These are phyloP conservation scores for Aaosphaeria arxii DNA, from an alignment of 2,329 filamentous ascomycete genomes.

Conservation along the genomic window DNA sequence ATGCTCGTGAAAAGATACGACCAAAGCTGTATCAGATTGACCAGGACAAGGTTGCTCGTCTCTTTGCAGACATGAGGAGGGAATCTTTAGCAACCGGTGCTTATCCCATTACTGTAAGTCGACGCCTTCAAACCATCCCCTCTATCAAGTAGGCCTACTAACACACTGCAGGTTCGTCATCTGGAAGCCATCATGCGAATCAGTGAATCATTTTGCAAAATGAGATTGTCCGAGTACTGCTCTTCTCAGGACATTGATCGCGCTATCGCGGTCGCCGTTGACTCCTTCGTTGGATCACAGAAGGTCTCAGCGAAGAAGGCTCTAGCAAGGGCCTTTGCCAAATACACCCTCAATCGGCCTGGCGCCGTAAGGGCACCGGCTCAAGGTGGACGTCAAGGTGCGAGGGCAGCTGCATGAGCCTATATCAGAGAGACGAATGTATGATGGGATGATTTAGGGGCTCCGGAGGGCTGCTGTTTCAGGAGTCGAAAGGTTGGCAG, in stretches of 20 bases:
- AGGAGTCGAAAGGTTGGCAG: not conserved
- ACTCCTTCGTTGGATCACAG: conserved; percentile 93
- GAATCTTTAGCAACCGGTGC: conserved; percentile 92
- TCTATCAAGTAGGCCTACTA: conserved; percentile 4
- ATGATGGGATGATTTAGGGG: not conserved
- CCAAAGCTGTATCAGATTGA: conserved; percentile 98
- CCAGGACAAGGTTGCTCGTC: conserved; percentile 88
- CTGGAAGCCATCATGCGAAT: conserved; percentile 97
- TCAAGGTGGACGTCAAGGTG: conserved; percentile 23
- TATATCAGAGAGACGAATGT: not conserved
- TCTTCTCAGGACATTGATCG: conserved; percentile 88
- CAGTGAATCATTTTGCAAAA: conserved; percentile 90
- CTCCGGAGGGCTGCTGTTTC: not conserved
- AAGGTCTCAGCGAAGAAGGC: conserved; percentile 98
- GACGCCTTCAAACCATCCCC: not conserved
- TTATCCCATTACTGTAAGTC: conserved; percentile 91
- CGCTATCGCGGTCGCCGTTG: conserved; percentile 93
- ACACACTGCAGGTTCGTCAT: conserved; percentile 74
- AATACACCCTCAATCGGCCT: conserved; percentile 63
- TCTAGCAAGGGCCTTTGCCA: conserved; percentile 88
- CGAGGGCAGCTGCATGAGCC: conserved; percentile 22
- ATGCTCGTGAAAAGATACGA: conserved; percentile 81
- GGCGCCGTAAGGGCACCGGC: conserved; percentile 36
- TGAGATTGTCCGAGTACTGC: conserved; percentile 97
- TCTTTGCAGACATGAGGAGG: conserved; percentile 94